Evolutionary conservation across 1,284 basidiomycete genomes (phyloP).

Genomic region (Coriolopsis trogii): DNA sequence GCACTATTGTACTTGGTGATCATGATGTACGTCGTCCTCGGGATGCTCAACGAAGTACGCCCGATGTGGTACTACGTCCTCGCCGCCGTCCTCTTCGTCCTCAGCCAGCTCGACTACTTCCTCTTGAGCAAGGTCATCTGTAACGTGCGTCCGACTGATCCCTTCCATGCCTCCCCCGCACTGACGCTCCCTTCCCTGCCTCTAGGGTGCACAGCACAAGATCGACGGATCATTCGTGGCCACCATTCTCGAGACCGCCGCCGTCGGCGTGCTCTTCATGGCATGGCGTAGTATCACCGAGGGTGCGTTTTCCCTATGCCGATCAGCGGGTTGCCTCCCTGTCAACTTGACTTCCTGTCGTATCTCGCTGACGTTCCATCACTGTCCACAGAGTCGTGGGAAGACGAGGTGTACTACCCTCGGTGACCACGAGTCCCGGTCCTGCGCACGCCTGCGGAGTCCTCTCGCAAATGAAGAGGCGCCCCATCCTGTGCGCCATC

Average conservation of each 20-base stretch:
- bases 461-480: no score
- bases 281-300: constrained; percentile 87
- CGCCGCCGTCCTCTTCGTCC: constrained; percentile 68
- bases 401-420: constrained; percentile 31
- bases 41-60: constrained; percentile 68
- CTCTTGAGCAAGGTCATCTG: constrained; percentile 78
- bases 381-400: constrained; percentile 27
- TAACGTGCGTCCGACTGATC: constrained; percentile 63
- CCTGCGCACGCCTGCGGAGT: background rate
- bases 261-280: constrained; percentile 70
- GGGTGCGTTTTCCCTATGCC: constrained; percentile 50
- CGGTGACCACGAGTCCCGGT: constrained; percentile 16
- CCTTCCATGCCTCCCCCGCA: no score
- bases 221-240: constrained; percentile 84
- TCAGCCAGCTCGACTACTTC: constrained; percentile 79
- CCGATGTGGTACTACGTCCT: constrained; percentile 75
- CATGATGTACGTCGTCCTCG: constrained; percentile 79
- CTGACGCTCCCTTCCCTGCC: no score
- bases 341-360: background rate
- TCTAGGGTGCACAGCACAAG: constrained; percentile 40
- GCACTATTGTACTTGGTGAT: constrained; percentile 65
- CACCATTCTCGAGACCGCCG: constrained; percentile 73
- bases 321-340: background rate
- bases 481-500: no score
- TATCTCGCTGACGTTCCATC: background rate